Evolutionary conservation across 2,329 filamentous ascomycete genomes (phyloP), one percentile per base, ranked within the genome.

Genomic region (Neofusicoccum sp.): DNA sequence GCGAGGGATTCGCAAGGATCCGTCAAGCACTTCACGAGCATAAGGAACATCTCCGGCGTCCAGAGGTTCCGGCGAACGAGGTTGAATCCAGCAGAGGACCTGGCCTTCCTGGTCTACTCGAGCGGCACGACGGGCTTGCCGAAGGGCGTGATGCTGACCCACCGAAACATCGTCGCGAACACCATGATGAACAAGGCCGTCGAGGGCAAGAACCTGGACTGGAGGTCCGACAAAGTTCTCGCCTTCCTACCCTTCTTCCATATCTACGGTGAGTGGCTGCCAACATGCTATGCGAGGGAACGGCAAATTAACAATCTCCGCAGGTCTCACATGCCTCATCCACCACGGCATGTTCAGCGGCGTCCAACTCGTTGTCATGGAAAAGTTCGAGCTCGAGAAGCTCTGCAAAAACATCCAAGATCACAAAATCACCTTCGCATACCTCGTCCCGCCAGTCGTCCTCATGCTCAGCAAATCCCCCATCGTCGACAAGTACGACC

Each of bases 171-270:
- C 64, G 85, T 96, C 9, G 80, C 91, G 64, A 96, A 97, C 74
- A 75, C 77, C 0, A 68, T 82, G 66, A 78, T 81, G 74, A 74
- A 79, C 61, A 73, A 71, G 56, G 71, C 72, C 28, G 72, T 67
- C 9, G 77, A 81, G 67, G 54, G 44, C 1, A 65, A 64, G 12
- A 73, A 92, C 63, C 74, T 91, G 61, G 80, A 77, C 22, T 85
- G 85, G 74, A 81, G 86, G 62, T 84, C 87, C 0, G 93, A 97
- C 73, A 87, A 84, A 64, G 80, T 95, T 34, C 76, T 97, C 6
- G 91, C 90, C 1, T 89, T 96, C 64, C 77, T 97, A 9, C 93
- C 93, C 0, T 95, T 97, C 75, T 97, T 93, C 78, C 93, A 97
- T 73, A 93, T 96, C 66, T 97, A 96, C 71, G 92, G 84, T 90